A percentile compares a stretch with the other conserved stretches of the same genome.
These are phyloP conservation scores for Samsoniella hepiali DNA, from an alignment of 2,329 filamentous ascomycete genomes.

Conservation along the genomic window DNA sequence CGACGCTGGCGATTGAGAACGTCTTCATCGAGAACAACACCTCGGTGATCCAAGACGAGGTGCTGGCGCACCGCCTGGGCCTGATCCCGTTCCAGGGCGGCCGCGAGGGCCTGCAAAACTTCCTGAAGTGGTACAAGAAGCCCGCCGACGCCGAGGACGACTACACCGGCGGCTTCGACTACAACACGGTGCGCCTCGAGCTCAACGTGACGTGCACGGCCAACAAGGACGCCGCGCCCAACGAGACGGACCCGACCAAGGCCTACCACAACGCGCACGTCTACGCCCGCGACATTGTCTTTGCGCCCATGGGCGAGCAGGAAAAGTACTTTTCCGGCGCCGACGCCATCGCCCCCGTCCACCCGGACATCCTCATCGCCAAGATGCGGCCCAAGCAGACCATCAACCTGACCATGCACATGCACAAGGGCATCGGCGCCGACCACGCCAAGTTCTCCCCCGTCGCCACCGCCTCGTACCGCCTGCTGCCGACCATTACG, in stretches of 20 bases:
- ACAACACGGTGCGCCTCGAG: slow-evolving; percentile 79
- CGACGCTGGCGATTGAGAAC: slow-evolving; percentile 88
- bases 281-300: slow-evolving; percentile 75
- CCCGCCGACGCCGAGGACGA: slow-evolving; percentile 60
- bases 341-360: slow-evolving; percentile 68
- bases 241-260: slow-evolving; percentile 76
- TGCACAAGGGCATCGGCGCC: slow-evolving; percentile 87
- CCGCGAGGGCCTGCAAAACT: slow-evolving; percentile 69
- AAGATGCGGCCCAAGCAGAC: slow-evolving; percentile 90
- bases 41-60: slow-evolving; percentile 96
- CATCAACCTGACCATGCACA: slow-evolving; percentile 85
- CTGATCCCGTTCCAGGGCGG: slow-evolving; percentile 85
- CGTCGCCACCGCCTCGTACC: slow-evolving; percentile 90
- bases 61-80: slow-evolving; percentile 84
- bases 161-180: slow-evolving; percentile 64
- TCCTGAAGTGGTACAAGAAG: slow-evolving; percentile 79
- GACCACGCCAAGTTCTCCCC: slow-evolving; percentile 98
- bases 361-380: slow-evolving; percentile 90
- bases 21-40: slow-evolving; percentile 96
- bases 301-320: slow-evolving; percentile 73
- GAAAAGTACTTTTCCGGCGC: slow-evolving; percentile 64
- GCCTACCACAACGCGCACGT: slow-evolving; percentile 83
- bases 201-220: slow-evolving; percentile 78
- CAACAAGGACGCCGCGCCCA: slow-evolving; percentile 66
- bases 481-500: slow-evolving; percentile 81